Evolutionary conservation across 2,329 filamentous ascomycete genomes (phyloP).

Genomic region (Bretziella fagacearum): DNA sequence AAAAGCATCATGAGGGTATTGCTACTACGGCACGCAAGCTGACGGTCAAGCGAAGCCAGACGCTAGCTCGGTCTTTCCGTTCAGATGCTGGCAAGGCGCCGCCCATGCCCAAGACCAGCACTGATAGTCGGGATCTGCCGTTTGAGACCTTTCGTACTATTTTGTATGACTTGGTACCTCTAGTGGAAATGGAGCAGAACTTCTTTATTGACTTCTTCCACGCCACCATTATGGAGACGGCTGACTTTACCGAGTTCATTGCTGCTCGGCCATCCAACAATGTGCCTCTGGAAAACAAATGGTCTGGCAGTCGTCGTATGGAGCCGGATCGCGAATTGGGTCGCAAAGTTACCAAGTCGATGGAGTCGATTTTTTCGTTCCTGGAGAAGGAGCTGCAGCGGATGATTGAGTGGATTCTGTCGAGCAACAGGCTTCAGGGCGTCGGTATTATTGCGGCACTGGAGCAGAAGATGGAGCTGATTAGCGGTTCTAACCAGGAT

Average conservation of each 20-base stretch:
- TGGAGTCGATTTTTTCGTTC: constrained; percentile 78
- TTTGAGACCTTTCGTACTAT: constrained; percentile 70
- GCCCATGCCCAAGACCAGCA: constrained; percentile 19
- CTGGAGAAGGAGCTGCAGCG: constrained; percentile 61
- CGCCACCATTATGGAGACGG: constrained; percentile 62
- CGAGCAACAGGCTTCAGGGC: constrained; percentile 68
- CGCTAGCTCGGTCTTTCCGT: constrained; percentile 56
- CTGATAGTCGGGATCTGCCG: constrained; percentile 50
- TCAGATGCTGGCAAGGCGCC: constrained; percentile 45
- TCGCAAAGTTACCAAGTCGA: constrained; percentile 66
- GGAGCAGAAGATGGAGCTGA: constrained; percentile 59
- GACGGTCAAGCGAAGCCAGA: constrained; percentile 88
- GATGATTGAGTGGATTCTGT: constrained; percentile 69
- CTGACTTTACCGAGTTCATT: constrained; percentile 73
- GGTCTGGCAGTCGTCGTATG: constrained; percentile 34
- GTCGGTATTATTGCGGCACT: constrained; percentile 70
- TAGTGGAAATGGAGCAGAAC: constrained; percentile 88
- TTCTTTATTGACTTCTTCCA: constrained; percentile 97
- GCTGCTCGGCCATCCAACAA: constrained; percentile 24
- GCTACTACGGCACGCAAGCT: constrained; percentile 69
- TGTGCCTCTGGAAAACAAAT: constrained; percentile 15
- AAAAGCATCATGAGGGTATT: constrained; percentile 70
- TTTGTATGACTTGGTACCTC: constrained; percentile 63
- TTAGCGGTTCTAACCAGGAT: constrained; percentile 85
- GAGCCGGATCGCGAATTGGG: constrained; percentile 79